phyloP scores from a whole-genome alignment of 768 basidiomycete species.

The Podaxis sp. region DNA sequence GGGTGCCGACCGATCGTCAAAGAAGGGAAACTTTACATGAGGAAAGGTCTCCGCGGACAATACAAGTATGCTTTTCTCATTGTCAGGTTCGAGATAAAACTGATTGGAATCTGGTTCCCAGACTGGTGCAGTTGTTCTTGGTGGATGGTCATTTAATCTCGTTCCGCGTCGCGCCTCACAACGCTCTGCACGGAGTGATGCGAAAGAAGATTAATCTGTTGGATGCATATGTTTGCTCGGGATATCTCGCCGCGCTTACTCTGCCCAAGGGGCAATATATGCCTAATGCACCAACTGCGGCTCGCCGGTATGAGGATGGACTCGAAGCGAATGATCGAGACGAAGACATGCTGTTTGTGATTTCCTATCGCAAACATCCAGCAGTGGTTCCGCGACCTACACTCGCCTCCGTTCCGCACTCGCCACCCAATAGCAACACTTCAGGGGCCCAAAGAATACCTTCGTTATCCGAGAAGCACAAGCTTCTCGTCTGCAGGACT shows the following conservation, averaged over 20 bases:
- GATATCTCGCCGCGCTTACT: conserved; percentile 70
- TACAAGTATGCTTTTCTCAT: conserved; percentile 59
- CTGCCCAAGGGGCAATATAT: conserved; percentile 64
- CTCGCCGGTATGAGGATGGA: conserved; percentile 87
- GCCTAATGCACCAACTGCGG: conserved; percentile 46
- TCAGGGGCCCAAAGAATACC: conserved; percentile 35
- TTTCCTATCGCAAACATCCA: conserved; percentile 61
- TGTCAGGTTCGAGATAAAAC: background rate
- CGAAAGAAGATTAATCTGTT: conserved; percentile 57
- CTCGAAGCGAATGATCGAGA: conserved; percentile 84
- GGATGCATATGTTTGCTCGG: conserved; percentile 85
- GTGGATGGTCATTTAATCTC: conserved; percentile 71
- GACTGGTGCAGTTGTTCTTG: conserved; percentile 72
- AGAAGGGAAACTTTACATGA: conserved; percentile 70
- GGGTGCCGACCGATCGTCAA: conserved; percentile 76
- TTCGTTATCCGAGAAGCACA: conserved; percentile 53
- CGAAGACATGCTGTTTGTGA: conserved; percentile 84
- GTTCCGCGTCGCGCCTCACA: conserved; percentile 62
- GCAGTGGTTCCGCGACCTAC: conserved; percentile 27
- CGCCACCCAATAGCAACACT: conserved; percentile 2
- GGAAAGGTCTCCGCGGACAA: conserved; percentile 68
- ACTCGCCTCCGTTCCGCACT: conserved; percentile 22
- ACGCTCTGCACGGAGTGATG: conserved; percentile 55
- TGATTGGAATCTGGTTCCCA: conserved; percentile 22
- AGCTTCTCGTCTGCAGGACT: conserved; percentile 65